Conservation (phyloP, 345 rosid genomes). For the Heritiera fomes region DNA sequence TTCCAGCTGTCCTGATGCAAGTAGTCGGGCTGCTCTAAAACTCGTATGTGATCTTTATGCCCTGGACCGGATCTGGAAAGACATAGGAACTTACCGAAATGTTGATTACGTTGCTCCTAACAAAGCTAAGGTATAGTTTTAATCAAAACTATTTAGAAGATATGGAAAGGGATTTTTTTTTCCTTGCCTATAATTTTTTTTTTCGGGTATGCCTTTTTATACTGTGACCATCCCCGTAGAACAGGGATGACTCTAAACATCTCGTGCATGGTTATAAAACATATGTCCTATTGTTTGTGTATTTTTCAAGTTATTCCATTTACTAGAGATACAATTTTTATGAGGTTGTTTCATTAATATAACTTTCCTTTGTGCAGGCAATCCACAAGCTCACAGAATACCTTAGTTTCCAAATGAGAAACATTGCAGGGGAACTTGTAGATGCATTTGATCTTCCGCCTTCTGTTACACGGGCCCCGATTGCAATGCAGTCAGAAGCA, state of each 20-base stretch:
- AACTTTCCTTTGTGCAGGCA: constrained; percentile 47
- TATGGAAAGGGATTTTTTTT: background rate
- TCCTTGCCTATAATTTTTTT: background rate
- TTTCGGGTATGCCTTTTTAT: background rate
- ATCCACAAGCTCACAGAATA: constrained; percentile 87
- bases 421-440: constrained; percentile 72
- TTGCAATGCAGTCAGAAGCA: constrained; percentile 91
- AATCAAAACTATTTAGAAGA: background rate
- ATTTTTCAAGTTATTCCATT: background rate
- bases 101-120: constrained; percentile 97
- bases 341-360: background rate
- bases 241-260: background rate
- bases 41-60: constrained; percentile 97
- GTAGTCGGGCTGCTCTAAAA: constrained; percentile 72
- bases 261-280: background rate
- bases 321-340: too few relatives aligned
- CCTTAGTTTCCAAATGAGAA: constrained; percentile 86
- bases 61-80: constrained; percentile 88
- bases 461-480: constrained; percentile 83
- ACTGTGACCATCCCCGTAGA: background rate
- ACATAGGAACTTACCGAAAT: constrained; percentile 86
- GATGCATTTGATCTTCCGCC: constrained; percentile 88
- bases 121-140: constrained; percentile 85
- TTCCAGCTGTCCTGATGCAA: constrained; percentile 75
- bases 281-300: background rate